Percentiles rank a stretch among this genome's conserved stretches.
phyloP scores from a whole-genome alignment of 805 yeast genomes.

The Teunomyces tritomae region DNA sequence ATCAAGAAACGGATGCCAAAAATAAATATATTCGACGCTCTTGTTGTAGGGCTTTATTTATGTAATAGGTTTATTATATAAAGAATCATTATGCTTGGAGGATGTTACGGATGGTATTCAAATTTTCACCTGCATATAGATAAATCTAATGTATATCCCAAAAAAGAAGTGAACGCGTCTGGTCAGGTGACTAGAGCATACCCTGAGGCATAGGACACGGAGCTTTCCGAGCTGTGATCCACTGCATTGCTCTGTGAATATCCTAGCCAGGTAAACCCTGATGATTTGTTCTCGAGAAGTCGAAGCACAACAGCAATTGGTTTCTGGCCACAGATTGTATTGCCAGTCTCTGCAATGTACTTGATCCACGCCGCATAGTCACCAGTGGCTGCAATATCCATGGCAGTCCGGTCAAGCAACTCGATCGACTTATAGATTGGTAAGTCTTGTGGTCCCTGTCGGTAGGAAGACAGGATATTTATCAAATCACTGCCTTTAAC shows the following conservation, averaged over 20 bases:
- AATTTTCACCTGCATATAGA: neutral
- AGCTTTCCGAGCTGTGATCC: constrained; percentile 50
- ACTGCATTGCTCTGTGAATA: constrained; percentile 75
- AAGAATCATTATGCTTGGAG: neutral
- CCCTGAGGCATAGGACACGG: constrained; percentile 92
- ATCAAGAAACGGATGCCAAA: too few species aligned
- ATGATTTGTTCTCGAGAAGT: constrained; percentile 44
- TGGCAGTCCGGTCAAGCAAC: constrained; percentile 65
- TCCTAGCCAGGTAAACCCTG: constrained; percentile 64
- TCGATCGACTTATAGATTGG: constrained; percentile 76
- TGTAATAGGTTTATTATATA: neutral
- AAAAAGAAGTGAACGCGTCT: neutral
- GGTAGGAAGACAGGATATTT: neutral
- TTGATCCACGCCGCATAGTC: constrained; percentile 57
- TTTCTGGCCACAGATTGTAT: constrained; percentile 91
- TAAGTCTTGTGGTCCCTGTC: constrained; percentile 13
- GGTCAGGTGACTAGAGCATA: constrained; percentile 32
- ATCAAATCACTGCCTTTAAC: constrained; percentile 2
- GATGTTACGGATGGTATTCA: neutral
- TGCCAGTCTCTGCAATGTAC: constrained; percentile 69
- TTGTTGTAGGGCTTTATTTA: too few species aligned
- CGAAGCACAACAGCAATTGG: constrained; percentile 69
- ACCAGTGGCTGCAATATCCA: constrained; percentile 58
- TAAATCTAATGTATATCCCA: neutral
- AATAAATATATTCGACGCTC: too few species aligned